These are phyloP conservation scores for Lactarius trivialis DNA, from an alignment of 768 basidiomycete species.

Conservation along the genomic window DNA sequence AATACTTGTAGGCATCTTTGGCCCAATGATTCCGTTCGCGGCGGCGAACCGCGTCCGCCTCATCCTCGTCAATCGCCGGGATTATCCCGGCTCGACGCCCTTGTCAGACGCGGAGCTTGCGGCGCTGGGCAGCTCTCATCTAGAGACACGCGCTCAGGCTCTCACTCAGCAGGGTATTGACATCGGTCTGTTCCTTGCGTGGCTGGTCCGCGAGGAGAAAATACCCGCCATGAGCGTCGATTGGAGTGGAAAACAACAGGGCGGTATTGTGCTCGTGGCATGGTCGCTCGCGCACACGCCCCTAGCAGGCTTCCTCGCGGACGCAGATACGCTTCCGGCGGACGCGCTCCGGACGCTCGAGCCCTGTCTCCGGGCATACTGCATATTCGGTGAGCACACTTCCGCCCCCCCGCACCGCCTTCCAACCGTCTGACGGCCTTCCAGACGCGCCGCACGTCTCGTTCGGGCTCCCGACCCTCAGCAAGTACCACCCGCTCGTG, in stretches of 20 bases:
- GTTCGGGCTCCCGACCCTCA: constrained; percentile 15
- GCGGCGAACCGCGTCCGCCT: constrained; percentile 23
- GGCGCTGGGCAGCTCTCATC: constrained; percentile 15
- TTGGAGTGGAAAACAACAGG: constrained; percentile 4
- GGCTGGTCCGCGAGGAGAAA: constrained; percentile 15
- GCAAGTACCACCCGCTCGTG: constrained; percentile 17
- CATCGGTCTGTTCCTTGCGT: constrained; percentile 19
- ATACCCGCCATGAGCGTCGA: constrained; percentile 5
- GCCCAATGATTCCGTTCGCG: constrained; percentile 22
- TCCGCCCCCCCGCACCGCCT: background rate
- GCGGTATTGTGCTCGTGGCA: constrained; percentile 20
- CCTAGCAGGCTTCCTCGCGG: constrained; percentile 14
- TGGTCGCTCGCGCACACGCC: constrained; percentile 22
- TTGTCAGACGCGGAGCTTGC: constrained; percentile 22
- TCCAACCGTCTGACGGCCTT: background rate
- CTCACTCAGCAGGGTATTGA: constrained; percentile 17
- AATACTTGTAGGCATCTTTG: constrained; percentile 22
- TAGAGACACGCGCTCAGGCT: constrained; percentile 10
- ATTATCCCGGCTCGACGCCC: constrained; percentile 25
- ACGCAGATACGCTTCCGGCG: constrained; percentile 12
- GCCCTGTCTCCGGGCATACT: constrained; percentile 18
- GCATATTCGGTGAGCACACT: constrained; percentile 17
- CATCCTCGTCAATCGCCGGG: constrained; percentile 26
- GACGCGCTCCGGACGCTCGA: constrained; percentile 10
- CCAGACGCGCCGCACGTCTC: constrained; percentile 16